Evolutionary conservation across 345 rosid genomes (phyloP).

Genomic region (Firmiana major): DNA sequence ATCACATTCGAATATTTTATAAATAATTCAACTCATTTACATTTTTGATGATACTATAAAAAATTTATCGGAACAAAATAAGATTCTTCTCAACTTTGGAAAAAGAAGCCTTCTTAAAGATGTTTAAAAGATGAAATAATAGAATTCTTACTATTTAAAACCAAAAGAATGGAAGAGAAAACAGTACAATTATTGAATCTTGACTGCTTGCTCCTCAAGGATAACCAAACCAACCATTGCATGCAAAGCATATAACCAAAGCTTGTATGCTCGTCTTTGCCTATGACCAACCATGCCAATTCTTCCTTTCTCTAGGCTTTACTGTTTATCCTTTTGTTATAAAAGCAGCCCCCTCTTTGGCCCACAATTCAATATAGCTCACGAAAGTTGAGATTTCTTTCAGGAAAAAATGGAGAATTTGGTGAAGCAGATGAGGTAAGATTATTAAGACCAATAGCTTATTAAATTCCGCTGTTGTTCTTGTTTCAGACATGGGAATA

Average conservation of each 20-base stretch:
- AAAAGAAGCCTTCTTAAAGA: too few species aligned
- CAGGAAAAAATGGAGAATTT: constrained; percentile 33
- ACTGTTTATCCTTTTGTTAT: constrained; percentile 22
- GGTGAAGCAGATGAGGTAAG: constrained; percentile 37
- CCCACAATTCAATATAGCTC: background rate
- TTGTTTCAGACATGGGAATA: too few species aligned
- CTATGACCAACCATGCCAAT: constrained; percentile 6
- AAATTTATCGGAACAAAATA: too few species aligned
- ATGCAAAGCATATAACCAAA: background rate
- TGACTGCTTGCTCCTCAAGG: background rate
- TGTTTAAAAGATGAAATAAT: too few species aligned
- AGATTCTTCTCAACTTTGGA: too few species aligned
- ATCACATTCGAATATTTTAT: too few species aligned
- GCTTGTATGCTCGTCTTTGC: background rate
- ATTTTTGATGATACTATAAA: too few species aligned
- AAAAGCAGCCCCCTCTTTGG: constrained; percentile 3
- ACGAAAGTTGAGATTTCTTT: background rate
- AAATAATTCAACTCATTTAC: too few species aligned
- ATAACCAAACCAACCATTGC: background rate
- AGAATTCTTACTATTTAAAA: too few species aligned
- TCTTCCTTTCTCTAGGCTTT: constrained; percentile 8
- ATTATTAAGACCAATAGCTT: too few species aligned
- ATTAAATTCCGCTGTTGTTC: too few species aligned
- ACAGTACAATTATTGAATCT: background rate
- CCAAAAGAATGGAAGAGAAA: background rate